Conservation (phyloP, 2,329 filamentous ascomycete species). For the Colletotrichum lupini region DNA sequence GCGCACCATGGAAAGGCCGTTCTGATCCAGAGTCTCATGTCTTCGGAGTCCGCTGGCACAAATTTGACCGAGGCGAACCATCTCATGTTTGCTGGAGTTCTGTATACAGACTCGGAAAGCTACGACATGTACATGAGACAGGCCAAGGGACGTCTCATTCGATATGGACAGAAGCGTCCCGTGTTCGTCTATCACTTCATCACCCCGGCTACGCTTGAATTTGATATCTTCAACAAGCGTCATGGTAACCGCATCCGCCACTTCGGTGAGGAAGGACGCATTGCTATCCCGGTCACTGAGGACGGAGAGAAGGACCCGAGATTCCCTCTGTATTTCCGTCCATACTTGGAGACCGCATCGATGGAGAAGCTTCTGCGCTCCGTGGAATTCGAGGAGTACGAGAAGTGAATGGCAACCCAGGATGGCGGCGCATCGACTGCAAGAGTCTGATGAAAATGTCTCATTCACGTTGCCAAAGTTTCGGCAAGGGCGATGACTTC, state of each 20-base stretch:
- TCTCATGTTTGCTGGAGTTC: conserved; percentile 52
- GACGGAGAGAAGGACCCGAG: not conserved
- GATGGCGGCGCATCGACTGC: not conserved
- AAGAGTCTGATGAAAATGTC: not conserved
- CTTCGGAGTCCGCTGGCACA: conserved; percentile 51
- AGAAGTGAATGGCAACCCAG: not conserved
- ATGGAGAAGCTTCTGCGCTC: conserved; percentile 15
- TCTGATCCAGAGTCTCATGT: conserved; percentile 51
- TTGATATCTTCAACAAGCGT: conserved; percentile 46
- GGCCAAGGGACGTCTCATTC: conserved; percentile 51
- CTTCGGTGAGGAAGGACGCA: not conserved
- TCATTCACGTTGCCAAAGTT: not conserved
- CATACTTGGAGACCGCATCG: not conserved
- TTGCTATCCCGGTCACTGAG: conserved; percentile 5
- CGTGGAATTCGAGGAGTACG: conserved; percentile 24
- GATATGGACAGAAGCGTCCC: conserved; percentile 50
- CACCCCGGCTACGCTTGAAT: conserved; percentile 51
- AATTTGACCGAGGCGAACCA: conserved; percentile 56
- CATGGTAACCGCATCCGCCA: not conserved
- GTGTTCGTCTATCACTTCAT: conserved; percentile 55
- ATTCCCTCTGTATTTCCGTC: conserved; percentile 14
- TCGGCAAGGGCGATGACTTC: not conserved
- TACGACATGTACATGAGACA: conserved; percentile 51
- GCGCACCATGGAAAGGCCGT: conserved; percentile 38
- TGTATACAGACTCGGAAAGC: conserved; percentile 44